These are phyloP conservation scores for Parasitella parasitica DNA, from an alignment of 371 early-diverging fungal genomes.

Conservation along the genomic window DNA sequence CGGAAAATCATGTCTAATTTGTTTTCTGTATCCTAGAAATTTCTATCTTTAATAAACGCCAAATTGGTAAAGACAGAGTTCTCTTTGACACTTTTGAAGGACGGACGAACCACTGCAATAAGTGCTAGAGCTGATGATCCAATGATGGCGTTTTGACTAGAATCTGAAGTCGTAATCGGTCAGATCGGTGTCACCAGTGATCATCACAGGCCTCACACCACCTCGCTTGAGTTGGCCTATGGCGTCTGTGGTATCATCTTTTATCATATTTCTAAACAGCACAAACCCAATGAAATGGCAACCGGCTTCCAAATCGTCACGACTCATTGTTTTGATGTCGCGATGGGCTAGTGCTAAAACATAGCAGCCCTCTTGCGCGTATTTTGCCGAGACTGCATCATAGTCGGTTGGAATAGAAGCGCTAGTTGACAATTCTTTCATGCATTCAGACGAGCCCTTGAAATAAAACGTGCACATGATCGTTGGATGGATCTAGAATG, in stretches of 20 bases:
- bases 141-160: constrained; percentile 77
- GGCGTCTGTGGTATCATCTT: constrained; percentile 71
- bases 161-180: constrained; percentile 90
- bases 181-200: constrained; percentile 90
- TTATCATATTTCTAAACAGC: constrained; percentile 87
- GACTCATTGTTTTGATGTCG: constrained; percentile 46
- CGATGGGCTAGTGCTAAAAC: constrained; percentile 75
- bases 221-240: constrained; percentile 76
- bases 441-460: constrained; percentile 83
- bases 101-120: too few species aligned
- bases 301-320: constrained; percentile 71
- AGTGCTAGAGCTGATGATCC: too few species aligned
- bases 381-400: constrained; percentile 51
- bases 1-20: too few species aligned
- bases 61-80: too few species aligned
- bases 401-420: constrained; percentile 66
- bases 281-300: constrained; percentile 71
- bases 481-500: constrained; percentile 53
- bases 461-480: constrained; percentile 64
- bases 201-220: constrained; percentile 81
- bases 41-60: too few species aligned
- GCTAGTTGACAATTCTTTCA: constrained; percentile 52
- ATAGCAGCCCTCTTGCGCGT: constrained; percentile 79
- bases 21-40: too few species aligned
- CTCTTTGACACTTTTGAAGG: too few species aligned